Evolutionary conservation across 345 rosid species (phyloP).

Genomic region (Bruguiera gymnorhiza): DNA sequence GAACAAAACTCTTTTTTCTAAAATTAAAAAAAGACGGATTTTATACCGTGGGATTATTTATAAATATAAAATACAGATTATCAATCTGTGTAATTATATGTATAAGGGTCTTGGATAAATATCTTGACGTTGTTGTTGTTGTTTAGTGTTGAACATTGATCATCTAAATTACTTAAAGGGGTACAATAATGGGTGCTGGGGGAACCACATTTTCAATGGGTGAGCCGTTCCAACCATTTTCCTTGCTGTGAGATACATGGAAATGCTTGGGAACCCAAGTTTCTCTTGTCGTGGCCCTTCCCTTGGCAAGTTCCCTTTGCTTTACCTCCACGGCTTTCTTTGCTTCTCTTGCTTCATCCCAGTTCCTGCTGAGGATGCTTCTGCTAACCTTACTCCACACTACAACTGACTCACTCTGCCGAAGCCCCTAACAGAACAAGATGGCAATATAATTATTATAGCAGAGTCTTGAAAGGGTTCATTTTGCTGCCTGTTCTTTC

Average conservation of each 20-base stretch:
- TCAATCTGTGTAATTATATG: too few relatives aligned
- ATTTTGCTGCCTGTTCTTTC: too few relatives aligned
- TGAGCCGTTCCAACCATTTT: constrained; percentile 56
- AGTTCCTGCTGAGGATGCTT: constrained; percentile 53
- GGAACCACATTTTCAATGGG: constrained; percentile 51
- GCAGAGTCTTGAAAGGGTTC: too few relatives aligned
- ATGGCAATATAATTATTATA: neutral
- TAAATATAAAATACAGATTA: too few relatives aligned
- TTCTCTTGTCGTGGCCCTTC: constrained; percentile 42
- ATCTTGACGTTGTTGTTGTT: too few relatives aligned
- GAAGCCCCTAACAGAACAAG: constrained; percentile 39
- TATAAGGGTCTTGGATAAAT: too few relatives aligned
- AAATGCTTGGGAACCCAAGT: constrained; percentile 74
- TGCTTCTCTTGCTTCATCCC: constrained; percentile 72
- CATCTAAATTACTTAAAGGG: neutral
- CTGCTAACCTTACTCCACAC: constrained; percentile 70
- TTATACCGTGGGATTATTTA: too few relatives aligned
- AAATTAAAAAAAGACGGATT: too few relatives aligned
- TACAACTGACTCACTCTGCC: constrained; percentile 53
- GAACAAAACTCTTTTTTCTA: too few relatives aligned
- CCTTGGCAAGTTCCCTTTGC: constrained; percentile 48
- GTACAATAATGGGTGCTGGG: constrained; percentile 62
- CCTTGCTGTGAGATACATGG: constrained; percentile 34
- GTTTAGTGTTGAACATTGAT: too few relatives aligned
- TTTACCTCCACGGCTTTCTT: constrained; percentile 62